Evolutionary conservation across 2,329 filamentous ascomycete genomes (phyloP), one percentile per base, ranked within the genome.

Genomic region (Talaromyces sp.): DNA sequence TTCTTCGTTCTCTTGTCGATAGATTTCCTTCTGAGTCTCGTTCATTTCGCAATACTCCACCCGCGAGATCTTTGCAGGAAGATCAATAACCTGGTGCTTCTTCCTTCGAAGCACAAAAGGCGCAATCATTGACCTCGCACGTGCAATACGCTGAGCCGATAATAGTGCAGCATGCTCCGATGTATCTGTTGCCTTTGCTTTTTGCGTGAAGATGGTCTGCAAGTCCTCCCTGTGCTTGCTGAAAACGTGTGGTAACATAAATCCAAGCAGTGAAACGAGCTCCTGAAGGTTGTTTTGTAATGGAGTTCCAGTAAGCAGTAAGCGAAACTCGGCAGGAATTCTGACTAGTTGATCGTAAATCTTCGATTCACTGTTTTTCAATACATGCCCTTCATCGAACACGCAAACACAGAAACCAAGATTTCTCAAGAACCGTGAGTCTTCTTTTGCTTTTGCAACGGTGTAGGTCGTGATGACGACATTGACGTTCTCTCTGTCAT

Each of bases 241-340:
- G 71, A 99, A 99, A 36, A 97, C 82, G 7, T 83, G 77, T 0
- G 94, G 94, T 73, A 97, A 88, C 67, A 99, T 91, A 69, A 99
- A 97, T n/a, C 88, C 90, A 11, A 99, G 82, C 13, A 99, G 83
- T 2, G 91, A 89, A 40, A 91, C 88, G 67, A 99, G 84, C 75
- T 99, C 94, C 69, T 93, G 87, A 19, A 99, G 79, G 70, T 97
- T 97, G 75, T 99, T 99, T 67, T 99, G 94, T 11, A 99, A 81
- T 0, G 94, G 94, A 0, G 94, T 99, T 41, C 94, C 94, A 28
- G 87, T 90, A 25, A 99, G 82, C 3, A 99, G 80, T 53, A 99
- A 82, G 61, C 91, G 86, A 81, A 94, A 97, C n/a, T 84, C 77
- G 0, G 91, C 87, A 0, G 82, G 83, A 56, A 99, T 91, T 36